Evolutionary conservation across 768 basidiomycete species (phyloP).

Genomic region (Lactarius hengduanensis): DNA sequence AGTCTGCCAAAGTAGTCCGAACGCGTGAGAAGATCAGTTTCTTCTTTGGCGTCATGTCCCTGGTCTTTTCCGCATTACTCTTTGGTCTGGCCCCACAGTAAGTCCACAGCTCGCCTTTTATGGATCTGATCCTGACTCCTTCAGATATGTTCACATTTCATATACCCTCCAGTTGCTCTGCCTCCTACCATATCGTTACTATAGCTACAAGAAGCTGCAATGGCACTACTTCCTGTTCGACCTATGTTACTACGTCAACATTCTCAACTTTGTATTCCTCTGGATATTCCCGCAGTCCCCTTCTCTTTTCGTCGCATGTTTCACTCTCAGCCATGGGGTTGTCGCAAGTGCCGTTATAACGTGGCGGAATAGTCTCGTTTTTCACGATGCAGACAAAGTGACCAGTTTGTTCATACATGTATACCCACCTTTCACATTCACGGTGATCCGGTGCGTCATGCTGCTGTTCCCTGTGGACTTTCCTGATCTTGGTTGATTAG

Average conservation of each 20-base stretch:
- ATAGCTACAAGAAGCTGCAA: conserved; percentile 85
- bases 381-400: conserved; percentile 96
- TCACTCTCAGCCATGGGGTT: conserved; percentile 87
- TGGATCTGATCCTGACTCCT: conserved; percentile 26
- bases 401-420: conserved; percentile 95
- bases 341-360: conserved; percentile 95
- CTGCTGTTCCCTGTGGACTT: not conserved
- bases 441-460: conserved; percentile 72
- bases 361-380: conserved; percentile 98
- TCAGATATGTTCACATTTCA: conserved; percentile 82
- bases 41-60: conserved; percentile 89
- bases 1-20: conserved; percentile 83
- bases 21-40: conserved; percentile 87
- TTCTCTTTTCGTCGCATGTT: conserved; percentile 85
- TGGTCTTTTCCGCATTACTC: conserved; percentile 80
- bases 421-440: conserved; percentile 88
- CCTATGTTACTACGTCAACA: conserved; percentile 89
- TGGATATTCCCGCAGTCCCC: conserved; percentile 83
- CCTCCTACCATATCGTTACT: conserved; percentile 80
- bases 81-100: conserved; percentile 88
- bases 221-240: conserved; percentile 97
- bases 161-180: conserved; percentile 78
- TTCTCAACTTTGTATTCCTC: conserved; percentile 88
- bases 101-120: conserved; percentile 35
- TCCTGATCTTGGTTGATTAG: conserved; percentile 39